Evolutionary conservation across 169 alveolate genomes (phyloP), one percentile per base, ranked within the genome.

Genomic region (Eimeria acervulina): DNA sequence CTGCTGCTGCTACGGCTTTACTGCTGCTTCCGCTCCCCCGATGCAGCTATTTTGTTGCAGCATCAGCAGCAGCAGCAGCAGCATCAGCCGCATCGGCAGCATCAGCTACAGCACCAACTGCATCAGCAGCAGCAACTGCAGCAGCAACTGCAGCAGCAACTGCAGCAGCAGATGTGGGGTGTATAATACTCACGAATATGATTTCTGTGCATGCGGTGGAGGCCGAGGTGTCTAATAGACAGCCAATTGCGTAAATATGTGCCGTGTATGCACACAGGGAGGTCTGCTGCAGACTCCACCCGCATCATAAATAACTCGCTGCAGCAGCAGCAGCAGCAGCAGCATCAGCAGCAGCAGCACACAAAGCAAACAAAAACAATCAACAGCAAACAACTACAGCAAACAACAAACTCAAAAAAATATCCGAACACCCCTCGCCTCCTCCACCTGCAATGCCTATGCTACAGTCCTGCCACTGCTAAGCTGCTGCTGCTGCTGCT

Each of bases 161-260:
- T 0, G 59, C 0, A 51, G 59, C 7, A 51, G 15, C 59, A 51
- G 59, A 51, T n/a, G n/a, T n/a, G n/a, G n/a, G n/a, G n/a, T n/a
- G n/a, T n/a, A n/a, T n/a, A n/a, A n/a, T n/a, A n/a, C n/a, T 51
- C 59, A 91, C 95, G 95, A 36, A 91, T 91, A 80, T 91, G 95
- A 66, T 91, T 91, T 38, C 95, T 63, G 68, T 91, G 95, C 95
- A 91, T 91, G 59, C 95, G 61, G 81, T 74, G 81, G 28, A 91
- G 66, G 47, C 95, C 95, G 12, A 55, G 47, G 33, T 33, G 38
- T 26, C 95, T 66, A 6, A 91, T 91, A 63, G 91, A 76, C 83
- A 91, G 10, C 95, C 95, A 91, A 42, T 91, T 91, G 10, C 81
- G 33, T 55, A 91, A 33, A 47, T 72, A 91, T 6, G 95, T 91